A percentile compares a stretch with the other conserved stretches of the same genome.
Conservation (phyloP, 2,329 filamentous ascomycete species). For the Fusarium pseudocircinatum region DNA sequence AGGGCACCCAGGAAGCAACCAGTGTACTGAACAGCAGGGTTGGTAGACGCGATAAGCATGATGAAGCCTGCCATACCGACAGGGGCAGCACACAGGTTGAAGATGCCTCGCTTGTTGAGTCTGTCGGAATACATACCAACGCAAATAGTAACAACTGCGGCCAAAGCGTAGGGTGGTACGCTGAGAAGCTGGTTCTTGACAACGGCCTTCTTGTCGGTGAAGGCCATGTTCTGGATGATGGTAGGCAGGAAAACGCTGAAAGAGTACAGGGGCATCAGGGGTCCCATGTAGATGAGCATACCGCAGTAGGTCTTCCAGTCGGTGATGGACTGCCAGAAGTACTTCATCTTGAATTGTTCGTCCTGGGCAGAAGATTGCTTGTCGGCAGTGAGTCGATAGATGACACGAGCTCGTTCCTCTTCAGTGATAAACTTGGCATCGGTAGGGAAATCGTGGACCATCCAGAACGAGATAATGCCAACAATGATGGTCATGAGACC, state of each 20-base stretch:
- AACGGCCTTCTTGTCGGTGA: slow-evolving; percentile 47
- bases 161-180: slow-evolving; percentile 55
- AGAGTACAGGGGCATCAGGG: slow-evolving; percentile 76
- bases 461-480: slow-evolving; percentile 76
- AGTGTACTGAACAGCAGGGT: slow-evolving; percentile 78
- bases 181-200: slow-evolving; percentile 57
- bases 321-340: slow-evolving; percentile 75
- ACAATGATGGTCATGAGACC: slow-evolving; percentile 76
- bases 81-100: slow-evolving; percentile 77
- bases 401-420: slow-evolving; percentile 75
- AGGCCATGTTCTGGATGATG: slow-evolving; percentile 70
- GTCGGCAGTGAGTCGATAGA: slow-evolving; percentile 75
- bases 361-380: slow-evolving; percentile 78
- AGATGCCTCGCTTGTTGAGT: slow-evolving; percentile 76
- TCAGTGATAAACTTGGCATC: slow-evolving; percentile 77
- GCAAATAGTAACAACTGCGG: slow-evolving; percentile 50
- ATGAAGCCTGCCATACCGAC: slow-evolving; percentile 80
- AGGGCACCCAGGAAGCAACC: slow-evolving; percentile 86
- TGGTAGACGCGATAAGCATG: slow-evolving; percentile 76
- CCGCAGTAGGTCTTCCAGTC: slow-evolving; percentile 88
- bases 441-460: slow-evolving; percentile 85
- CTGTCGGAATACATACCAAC: slow-evolving; percentile 78
- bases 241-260: slow-evolving; percentile 83
- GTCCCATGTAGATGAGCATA: slow-evolving; percentile 82
- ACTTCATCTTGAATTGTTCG: slow-evolving; percentile 77